Conservation (phyloP, 345 rosid species). For the Ceriops tagal region DNA sequence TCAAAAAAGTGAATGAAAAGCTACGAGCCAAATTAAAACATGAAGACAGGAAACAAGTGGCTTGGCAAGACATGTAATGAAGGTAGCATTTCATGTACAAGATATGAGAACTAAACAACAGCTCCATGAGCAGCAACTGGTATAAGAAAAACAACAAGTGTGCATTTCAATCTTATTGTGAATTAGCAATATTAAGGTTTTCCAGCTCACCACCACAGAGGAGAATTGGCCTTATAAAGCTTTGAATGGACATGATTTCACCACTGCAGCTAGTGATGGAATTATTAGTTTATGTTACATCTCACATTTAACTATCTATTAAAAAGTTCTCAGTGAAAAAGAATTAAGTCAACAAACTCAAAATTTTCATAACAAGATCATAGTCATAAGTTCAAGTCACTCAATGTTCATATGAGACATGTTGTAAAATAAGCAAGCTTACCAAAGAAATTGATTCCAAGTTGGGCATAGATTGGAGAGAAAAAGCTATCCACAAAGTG, state of each 20-base stretch:
- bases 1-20: no score
- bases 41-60: background rate
- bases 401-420: background rate
- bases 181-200: background rate
- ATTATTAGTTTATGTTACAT: no score
- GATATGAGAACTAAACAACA: background rate
- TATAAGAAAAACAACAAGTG: no score
- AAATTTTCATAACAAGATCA: no score
- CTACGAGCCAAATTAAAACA: no score
- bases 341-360: no score
- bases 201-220: background rate
- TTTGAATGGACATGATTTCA: no score
- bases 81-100: background rate
- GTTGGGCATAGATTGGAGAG: slow-evolving; percentile 91
- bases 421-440: slow-evolving; percentile 25
- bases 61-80: background rate
- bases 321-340: no score
- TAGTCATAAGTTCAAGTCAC: background rate
- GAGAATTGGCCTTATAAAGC: no score
- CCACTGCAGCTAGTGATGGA: no score
- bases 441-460: slow-evolving; percentile 93
- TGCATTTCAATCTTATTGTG: background rate
- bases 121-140: no score
- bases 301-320: no score
- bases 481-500: slow-evolving; percentile 97